Conservation (phyloP, 768 basidiomycete species). For the Boletus subparvulus region DNA sequence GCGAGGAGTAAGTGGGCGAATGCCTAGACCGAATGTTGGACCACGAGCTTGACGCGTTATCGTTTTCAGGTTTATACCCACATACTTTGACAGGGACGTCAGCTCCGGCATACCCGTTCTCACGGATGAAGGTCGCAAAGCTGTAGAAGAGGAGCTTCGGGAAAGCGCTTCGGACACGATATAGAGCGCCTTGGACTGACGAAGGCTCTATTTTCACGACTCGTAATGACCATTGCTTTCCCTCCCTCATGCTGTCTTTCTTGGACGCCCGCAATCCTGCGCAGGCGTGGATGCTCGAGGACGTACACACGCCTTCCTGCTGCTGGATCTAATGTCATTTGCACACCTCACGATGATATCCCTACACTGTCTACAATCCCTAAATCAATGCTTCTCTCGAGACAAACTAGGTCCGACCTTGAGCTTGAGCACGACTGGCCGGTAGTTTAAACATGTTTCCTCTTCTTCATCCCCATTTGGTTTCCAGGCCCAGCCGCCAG, state of each 20-base stretch:
- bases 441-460: not conserved
- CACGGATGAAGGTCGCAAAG: slow-evolving; percentile 65
- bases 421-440: not conserved
- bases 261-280: slow-evolving; percentile 2
- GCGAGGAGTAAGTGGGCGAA: slow-evolving; percentile 60
- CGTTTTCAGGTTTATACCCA: slow-evolving; percentile 60
- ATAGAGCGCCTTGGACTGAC: slow-evolving; percentile 10
- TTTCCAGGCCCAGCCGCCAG: not conserved
- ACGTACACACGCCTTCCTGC: not conserved
- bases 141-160: slow-evolving; percentile 69
- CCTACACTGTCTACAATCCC: slow-evolving; percentile 24
- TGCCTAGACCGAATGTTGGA: not conserved
- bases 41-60: not conserved
- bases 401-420: not conserved
- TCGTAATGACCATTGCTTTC: slow-evolving; percentile 7
- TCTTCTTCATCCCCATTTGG: not conserved
- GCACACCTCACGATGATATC: slow-evolving; percentile 27
- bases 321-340: slow-evolving; percentile 11
- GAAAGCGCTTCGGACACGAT: slow-evolving; percentile 16
- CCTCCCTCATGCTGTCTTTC: slow-evolving; percentile 4
- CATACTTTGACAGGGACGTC: slow-evolving; percentile 72
- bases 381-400: slow-evolving; percentile 10
- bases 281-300: slow-evolving; percentile 7
- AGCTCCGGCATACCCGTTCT: slow-evolving; percentile 65
- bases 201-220: slow-evolving; percentile 1